Percentiles rank a stretch among this genome's conserved stretches.
These are phyloP conservation scores for Phytopythium ostracodes DNA, from an alignment of 352 stramenopile species.

Conservation along the genomic window DNA sequence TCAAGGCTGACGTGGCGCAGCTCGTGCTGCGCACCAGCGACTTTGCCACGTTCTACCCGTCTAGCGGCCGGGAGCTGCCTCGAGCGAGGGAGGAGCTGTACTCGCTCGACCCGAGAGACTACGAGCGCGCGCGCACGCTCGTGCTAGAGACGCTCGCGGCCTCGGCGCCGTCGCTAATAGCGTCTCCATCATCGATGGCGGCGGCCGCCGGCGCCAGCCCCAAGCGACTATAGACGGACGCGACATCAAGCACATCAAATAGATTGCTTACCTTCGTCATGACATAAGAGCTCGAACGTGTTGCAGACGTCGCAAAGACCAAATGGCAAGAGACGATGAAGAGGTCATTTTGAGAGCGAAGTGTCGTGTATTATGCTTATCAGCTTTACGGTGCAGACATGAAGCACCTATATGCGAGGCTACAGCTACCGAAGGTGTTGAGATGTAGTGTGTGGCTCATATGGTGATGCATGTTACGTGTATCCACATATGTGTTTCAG, in stretches of 20 bases:
- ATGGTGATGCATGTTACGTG: slow-evolving; percentile 89
- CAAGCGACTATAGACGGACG: slow-evolving; percentile 11
- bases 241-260: too few relatives aligned
- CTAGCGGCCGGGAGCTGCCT: slow-evolving; percentile 15
- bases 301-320: too few relatives aligned
- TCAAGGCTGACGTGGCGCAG: slow-evolving; percentile 47
- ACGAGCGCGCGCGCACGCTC: slow-evolving; percentile 50
- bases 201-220: slow-evolving; percentile 6
- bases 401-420: too few relatives aligned
- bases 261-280: too few relatives aligned
- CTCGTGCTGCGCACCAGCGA: slow-evolving; percentile 59
- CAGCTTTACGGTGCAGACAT: too few relatives aligned
- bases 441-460: slow-evolving; percentile 42
- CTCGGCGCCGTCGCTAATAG: background rate
- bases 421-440: background rate
- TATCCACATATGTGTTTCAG: slow-evolving; percentile 82
- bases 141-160: slow-evolving; percentile 59
- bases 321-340: too few relatives aligned
- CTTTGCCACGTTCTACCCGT: slow-evolving; percentile 43
- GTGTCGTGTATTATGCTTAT: too few relatives aligned
- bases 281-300: too few relatives aligned
- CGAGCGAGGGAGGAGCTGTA: slow-evolving; percentile 48
- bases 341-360: too few relatives aligned
- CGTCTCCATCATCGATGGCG: background rate
- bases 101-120: slow-evolving; percentile 66